Percentiles rank a stretch among this genome's conserved stretches.
phyloP scores from a whole-genome alignment of 345 rosid genomes.

The Acer negundo region DNA sequence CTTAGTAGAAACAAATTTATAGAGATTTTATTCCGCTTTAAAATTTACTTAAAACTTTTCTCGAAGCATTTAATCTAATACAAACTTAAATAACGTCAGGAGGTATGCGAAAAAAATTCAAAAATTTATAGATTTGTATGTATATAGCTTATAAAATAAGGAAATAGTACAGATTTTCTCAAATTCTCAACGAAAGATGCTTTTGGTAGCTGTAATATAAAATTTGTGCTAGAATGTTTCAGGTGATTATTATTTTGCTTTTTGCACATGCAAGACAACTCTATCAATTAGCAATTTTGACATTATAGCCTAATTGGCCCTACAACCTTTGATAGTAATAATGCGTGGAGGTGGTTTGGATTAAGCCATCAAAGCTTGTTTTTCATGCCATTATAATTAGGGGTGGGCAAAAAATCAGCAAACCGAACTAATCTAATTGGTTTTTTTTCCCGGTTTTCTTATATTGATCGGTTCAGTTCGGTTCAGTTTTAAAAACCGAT shows the following conservation, averaged over 20 bases:
- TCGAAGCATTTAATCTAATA: background rate
- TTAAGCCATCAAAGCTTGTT: slow-evolving; percentile 5
- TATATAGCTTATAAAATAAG: background rate
- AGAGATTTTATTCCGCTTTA: too few species aligned
- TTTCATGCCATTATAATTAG: background rate
- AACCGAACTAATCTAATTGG: too few species aligned
- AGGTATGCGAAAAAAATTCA: background rate
- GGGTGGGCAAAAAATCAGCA: too few species aligned
- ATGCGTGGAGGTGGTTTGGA: slow-evolving; percentile 9
- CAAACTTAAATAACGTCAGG: background rate
- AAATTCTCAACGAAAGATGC: background rate
- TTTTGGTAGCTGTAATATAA: background rate
- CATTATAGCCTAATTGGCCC: background rate
- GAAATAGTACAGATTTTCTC: background rate
- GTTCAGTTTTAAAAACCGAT: too few species aligned
- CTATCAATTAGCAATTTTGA: background rate
- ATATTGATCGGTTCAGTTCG: too few species aligned
- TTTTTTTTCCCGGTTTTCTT: too few species aligned
- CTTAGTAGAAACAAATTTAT: background rate
- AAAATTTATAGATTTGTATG: background rate
- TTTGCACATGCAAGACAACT: background rate
- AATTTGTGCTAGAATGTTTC: background rate
- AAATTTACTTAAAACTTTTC: too few species aligned
- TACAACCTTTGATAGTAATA: background rate
- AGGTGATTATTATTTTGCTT: background rate